phyloP scores from a whole-genome alignment of 1,284 basidiomycete genomes.

The Leccinum pallidistipes region DNA sequence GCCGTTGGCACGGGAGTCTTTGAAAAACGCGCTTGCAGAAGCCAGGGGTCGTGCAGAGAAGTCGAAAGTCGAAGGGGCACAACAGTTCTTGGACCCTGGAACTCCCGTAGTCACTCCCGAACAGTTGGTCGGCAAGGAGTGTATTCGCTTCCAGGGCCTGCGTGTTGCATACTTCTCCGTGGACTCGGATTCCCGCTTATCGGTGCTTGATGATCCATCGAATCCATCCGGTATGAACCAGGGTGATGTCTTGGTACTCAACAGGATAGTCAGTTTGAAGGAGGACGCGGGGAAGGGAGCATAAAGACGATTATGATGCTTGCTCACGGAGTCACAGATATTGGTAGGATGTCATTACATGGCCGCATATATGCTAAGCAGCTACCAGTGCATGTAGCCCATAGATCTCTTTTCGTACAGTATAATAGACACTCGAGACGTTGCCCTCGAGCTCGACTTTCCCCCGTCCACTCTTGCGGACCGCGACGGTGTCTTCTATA shows the following conservation, averaged over 20 bases:
- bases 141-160: conserved; percentile 95
- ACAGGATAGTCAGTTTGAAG: conserved; percentile 94
- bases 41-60: conserved; percentile 66
- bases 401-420: conserved; percentile 86
- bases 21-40: conserved; percentile 68
- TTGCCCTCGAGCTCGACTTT: conserved; percentile 87
- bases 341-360: conserved; percentile 11
- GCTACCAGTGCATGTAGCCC: conserved; percentile 85
- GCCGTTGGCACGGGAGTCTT: conserved; percentile 72
- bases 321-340: too few species aligned
- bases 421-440: conserved; percentile 86
- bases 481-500: conserved; percentile 78
- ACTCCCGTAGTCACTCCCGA: conserved; percentile 73
- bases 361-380: conserved; percentile 39
- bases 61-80: conserved; percentile 42
- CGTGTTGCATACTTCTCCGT: conserved; percentile 95
- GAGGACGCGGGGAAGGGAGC: conserved; percentile 85
- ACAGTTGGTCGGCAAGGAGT: conserved; percentile 90
- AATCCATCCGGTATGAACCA: conserved; percentile 48
- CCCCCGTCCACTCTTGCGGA: conserved; percentile 83
- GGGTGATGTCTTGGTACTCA: conserved; percentile 84
- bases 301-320: conserved; percentile 11
- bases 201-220: conserved; percentile 57
- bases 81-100: conserved; percentile 42
- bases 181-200: conserved; percentile 80